phyloP scores from a whole-genome alignment of 1,139 yeast species.

The Petasospora fabianii region DNA sequence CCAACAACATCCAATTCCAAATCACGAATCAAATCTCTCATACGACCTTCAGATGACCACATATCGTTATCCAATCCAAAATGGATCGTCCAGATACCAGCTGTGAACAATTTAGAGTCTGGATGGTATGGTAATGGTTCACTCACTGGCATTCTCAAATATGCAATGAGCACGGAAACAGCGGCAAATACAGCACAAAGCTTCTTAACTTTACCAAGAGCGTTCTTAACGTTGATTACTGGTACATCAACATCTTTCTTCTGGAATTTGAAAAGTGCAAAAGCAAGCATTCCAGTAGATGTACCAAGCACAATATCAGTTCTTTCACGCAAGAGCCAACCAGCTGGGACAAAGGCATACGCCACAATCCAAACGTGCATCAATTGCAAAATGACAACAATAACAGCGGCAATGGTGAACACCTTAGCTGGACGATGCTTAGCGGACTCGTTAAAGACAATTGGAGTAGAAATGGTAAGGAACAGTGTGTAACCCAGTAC shows the following conservation, averaged over 20 bases:
- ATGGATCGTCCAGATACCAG: slow-evolving; percentile 98
- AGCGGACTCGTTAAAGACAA: slow-evolving; percentile 54
- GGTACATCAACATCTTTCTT: not conserved
- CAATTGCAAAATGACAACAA: slow-evolving; percentile 55
- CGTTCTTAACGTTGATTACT: slow-evolving; percentile 3
- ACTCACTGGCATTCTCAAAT: slow-evolving; percentile 54
- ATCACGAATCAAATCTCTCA: slow-evolving; percentile 78
- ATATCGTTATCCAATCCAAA: slow-evolving; percentile 95
- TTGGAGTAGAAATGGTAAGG: slow-evolving; percentile 60
- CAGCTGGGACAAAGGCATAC: slow-evolving; percentile 96
- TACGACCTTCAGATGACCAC: slow-evolving; percentile 95
- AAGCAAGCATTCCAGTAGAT: slow-evolving; percentile 45
- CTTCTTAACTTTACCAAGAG: slow-evolving; percentile 20
- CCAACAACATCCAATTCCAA: slow-evolving; percentile 91
- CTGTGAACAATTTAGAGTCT: slow-evolving; percentile 71
- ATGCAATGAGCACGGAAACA: slow-evolving; percentile 39
- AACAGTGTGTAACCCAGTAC: slow-evolving; percentile 65
- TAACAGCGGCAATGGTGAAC: slow-evolving; percentile 55
- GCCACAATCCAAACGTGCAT: slow-evolving; percentile 98
- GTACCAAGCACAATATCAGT: slow-evolving; percentile 65
- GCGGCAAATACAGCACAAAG: slow-evolving; percentile 16
- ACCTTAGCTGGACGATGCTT: slow-evolving; percentile 56
- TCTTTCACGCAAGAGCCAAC: slow-evolving; percentile 81
- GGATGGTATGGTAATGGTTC: slow-evolving; percentile 75
- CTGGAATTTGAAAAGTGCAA: slow-evolving; percentile 29